Percentiles rank a stretch among this genome's conserved stretches.
Evolutionary conservation across 176 grass and related monocot species (phyloP).

Genomic region (Cenchrus purpureus): DNA sequence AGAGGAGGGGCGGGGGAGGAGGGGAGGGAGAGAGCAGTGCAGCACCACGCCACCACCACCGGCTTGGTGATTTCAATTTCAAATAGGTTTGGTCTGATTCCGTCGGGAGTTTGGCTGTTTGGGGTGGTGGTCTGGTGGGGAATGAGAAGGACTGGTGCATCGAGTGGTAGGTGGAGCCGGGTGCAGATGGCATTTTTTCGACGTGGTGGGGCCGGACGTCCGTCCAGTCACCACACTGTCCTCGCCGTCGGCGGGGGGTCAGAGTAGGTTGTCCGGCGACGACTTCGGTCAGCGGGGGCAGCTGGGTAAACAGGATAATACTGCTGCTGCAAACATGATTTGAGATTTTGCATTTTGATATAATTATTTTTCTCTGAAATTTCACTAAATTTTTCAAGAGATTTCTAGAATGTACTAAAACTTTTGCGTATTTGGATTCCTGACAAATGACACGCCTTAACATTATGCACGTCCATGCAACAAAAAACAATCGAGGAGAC

Average conservation of each 20-base stretch:
- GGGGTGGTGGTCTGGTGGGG: not conserved
- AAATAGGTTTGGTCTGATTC: conserved; percentile 34
- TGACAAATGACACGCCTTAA: too few relatives aligned
- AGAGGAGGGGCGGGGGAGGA: not conserved
- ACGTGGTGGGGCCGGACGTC: conserved; percentile 24
- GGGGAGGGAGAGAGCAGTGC: not conserved
- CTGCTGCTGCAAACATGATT: too few relatives aligned
- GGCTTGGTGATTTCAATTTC: conserved; percentile 27
- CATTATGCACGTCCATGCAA: too few relatives aligned
- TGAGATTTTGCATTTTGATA: too few relatives aligned
- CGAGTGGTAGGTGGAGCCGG: conserved; percentile 43
- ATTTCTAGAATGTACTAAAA: too few relatives aligned
- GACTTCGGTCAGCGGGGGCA: not conserved
- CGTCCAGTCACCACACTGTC: conserved; percentile 28
- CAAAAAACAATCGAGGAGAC: too few relatives aligned
- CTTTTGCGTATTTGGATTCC: too few relatives aligned
- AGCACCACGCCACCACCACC: not conserved
- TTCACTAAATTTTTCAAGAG: too few relatives aligned
- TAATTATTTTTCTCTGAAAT: too few relatives aligned
- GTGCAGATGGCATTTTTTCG: conserved; percentile 3
- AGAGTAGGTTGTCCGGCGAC: not conserved
- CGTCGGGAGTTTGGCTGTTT: not conserved
- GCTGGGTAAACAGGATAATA: not conserved
- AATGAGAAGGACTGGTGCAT: conserved; percentile 28
- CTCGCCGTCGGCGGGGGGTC: not conserved